Conservation (phyloP, 2,329 filamentous ascomycete genomes). For the Xylariaceae sp. region DNA sequence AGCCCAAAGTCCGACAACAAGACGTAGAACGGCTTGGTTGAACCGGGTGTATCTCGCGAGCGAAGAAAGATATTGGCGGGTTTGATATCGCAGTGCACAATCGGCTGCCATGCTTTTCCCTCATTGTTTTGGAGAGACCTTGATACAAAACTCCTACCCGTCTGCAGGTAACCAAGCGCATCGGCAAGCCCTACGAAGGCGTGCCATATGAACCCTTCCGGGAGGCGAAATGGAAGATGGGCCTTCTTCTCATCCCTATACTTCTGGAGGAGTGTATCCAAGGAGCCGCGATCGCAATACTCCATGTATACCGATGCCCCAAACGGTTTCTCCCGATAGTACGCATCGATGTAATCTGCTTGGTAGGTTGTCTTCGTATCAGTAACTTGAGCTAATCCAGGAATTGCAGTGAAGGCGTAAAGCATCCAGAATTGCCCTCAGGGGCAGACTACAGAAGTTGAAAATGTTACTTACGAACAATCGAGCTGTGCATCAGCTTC, state of each 20-base stretch:
- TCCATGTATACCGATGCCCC: constrained; percentile 13
- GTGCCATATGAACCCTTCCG: constrained; percentile 23
- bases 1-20: constrained; percentile 20
- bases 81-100: constrained; percentile 23
- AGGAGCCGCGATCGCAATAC: constrained; percentile 5
- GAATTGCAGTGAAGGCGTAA: background rate
- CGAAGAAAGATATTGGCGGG: constrained; percentile 22
- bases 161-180: constrained; percentile 17
- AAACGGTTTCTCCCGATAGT: constrained; percentile 5
- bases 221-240: constrained; percentile 2
- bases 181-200: constrained; percentile 15
- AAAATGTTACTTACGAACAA: constrained; percentile 3
- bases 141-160: constrained; percentile 14
- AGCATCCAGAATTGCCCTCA: background rate
- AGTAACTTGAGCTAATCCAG: background rate
- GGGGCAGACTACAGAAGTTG: background rate
- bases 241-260: constrained; percentile 10
- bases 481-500: constrained; percentile 1
- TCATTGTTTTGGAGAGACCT: constrained; percentile 8
- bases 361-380: background rate
- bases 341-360: constrained; percentile 8
- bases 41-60: constrained; percentile 18
- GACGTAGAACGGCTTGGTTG: constrained; percentile 16
- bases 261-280: constrained; percentile 5
- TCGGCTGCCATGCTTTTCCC: constrained; percentile 9